Conservation (phyloP, 352 stramenopile species). For the Pythium myriotylum region DNA sequence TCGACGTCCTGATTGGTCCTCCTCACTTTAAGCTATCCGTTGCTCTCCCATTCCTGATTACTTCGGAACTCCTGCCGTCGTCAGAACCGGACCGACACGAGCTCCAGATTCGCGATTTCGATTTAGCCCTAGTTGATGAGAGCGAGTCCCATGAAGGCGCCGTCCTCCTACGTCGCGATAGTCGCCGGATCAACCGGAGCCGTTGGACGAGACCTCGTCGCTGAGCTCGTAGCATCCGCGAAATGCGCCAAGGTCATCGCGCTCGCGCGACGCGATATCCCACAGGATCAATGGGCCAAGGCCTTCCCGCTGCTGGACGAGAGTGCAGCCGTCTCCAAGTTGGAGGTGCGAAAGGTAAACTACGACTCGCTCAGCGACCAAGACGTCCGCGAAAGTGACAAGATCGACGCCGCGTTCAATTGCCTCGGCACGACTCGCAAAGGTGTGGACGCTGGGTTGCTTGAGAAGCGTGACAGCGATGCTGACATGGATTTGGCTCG, state of each 20-base stretch:
- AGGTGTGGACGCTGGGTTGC: too few species aligned
- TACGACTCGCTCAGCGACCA: constrained; percentile 47
- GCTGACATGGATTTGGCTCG: too few species aligned
- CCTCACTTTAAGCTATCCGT: too few species aligned
- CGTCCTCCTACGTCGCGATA: constrained; percentile 55
- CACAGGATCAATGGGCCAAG: constrained; percentile 35
- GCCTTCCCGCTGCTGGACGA: constrained; percentile 51
- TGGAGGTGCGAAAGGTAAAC: constrained; percentile 51
- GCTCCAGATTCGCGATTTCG: too few species aligned
- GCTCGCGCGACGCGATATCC: constrained; percentile 58
- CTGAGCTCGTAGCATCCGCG: constrained; percentile 56
- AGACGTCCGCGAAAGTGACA: constrained; percentile 34
- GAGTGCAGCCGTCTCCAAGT: constrained; percentile 39
- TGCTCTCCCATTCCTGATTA: too few species aligned
- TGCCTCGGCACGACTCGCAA: constrained; percentile 74
- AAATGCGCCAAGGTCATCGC: constrained; percentile 61
- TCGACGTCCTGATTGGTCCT: too few species aligned
- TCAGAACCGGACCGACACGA: too few species aligned
- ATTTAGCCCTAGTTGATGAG: too few species aligned
- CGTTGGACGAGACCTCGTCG: constrained; percentile 68
- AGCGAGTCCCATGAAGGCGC: too few species aligned
- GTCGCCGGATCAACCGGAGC: constrained; percentile 73
- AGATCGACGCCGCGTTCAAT: constrained; percentile 64
- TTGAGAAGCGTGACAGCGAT: too few species aligned
- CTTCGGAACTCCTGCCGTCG: too few species aligned